Evolutionary conservation across 495 filamentous ascomycete species (phyloP), one percentile per base, ranked within the genome.

Genomic region (Saxispiralis lemnorum): DNA sequence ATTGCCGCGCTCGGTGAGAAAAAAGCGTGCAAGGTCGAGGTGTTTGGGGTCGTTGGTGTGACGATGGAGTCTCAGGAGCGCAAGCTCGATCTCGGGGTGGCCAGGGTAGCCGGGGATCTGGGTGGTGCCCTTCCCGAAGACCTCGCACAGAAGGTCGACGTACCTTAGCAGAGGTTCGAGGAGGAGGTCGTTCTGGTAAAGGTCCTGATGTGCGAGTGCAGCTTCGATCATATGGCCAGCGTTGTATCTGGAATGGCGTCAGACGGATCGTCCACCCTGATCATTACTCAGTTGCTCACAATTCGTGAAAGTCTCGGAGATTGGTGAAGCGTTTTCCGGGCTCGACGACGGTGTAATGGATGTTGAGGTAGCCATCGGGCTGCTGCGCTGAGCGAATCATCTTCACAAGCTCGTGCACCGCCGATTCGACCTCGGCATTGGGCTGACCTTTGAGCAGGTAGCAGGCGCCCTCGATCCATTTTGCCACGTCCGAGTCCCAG

Each of bases 141-240:
- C 65, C 10, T 58, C 53, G 42, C 55, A 59, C 1, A 75, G 60
- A n/a, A 70, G 59, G 46, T 69, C 62, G 6, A 73, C 66, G 47
- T 73, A 73, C 41, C 67, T 69, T 19, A 68, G 45, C 15, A 76
- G 65, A 2, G 70, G 67, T 4, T 64, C 61, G 13, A 75, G 49
- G 20, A 75, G 49, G 16, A 61, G 49, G 44, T 66, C 59, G 48
- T 73, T 72, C 20, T 65, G 58, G 44, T 68, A 73, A 34, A 62
- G 59, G 15, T 62, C 54, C 24, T 65, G 52, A 41, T 78, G 71
- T 0, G 70, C 68, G 6, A 76, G 51, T 9, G 71, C 70, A 1
- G 64, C 73, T 58, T 76, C 73, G 24, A 75, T 75, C 14, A 78
- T 53, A 51, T 78, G 73, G 0, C 72, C 73, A 10, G 68, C 67